Evolutionary conservation across 306 rosid species (phyloP).

Genomic region (Vigna reflexopilosa): DNA sequence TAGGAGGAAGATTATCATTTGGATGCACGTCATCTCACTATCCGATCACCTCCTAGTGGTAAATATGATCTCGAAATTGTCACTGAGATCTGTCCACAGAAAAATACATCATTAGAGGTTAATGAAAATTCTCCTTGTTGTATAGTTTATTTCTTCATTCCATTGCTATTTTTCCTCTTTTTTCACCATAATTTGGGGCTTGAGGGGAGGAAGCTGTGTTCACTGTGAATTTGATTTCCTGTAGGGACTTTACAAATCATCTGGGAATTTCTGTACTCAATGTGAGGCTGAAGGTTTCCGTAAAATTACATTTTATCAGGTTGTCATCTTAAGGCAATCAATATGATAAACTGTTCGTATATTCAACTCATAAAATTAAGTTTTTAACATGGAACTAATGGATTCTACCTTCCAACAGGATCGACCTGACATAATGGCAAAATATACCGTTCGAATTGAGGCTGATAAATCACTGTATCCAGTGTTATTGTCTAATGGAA

Average conservation of each 20-base stretch:
- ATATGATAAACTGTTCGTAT: conserved; percentile 20
- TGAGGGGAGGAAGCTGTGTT: conserved; percentile 10
- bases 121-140: conserved; percentile 22
- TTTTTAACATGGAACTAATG: conserved; percentile 42
- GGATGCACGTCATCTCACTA: conserved; percentile 78
- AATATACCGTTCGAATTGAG: conserved; percentile 82
- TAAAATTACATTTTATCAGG: conserved; percentile 95
- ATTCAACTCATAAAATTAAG: conserved; percentile 20
- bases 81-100: conserved; percentile 79
- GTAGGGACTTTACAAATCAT: conserved; percentile 92
- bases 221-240: conserved; percentile 48
- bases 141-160: conserved; percentile 9
- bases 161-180: conserved; percentile 17
- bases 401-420: conserved; percentile 66
- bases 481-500: conserved; percentile 95
- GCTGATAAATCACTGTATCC: conserved; percentile 89
- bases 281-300: conserved; percentile 99
- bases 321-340: conserved; percentile 41
- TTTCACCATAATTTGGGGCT: conserved; percentile 11
- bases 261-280: conserved; percentile 97
- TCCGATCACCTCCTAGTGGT: conserved; percentile 74
- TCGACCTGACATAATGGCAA: conserved; percentile 99
- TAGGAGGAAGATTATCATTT: conserved; percentile 77
- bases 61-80: conserved; percentile 77
- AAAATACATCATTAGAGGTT: conserved; percentile 95